These are phyloP conservation scores for Starmerella ratchasimensis DNA, from an alignment of 805 yeast species.

Conservation along the genomic window DNA sequence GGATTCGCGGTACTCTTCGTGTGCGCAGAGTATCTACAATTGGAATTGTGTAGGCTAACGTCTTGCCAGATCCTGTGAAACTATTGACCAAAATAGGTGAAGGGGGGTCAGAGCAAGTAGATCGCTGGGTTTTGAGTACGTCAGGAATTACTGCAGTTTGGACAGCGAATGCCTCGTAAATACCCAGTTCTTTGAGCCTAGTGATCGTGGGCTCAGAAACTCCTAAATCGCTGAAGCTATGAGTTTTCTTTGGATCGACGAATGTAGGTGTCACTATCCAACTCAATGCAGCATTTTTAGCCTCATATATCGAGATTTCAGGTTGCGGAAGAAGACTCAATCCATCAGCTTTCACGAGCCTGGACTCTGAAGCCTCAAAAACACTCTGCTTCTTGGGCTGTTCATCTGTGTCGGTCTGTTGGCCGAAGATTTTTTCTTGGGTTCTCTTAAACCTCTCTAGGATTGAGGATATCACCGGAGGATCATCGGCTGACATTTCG, in stretches of 20 bases:
- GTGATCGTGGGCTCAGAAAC: conserved; percentile 32
- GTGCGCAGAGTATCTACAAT: conserved; percentile 49
- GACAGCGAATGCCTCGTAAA: conserved; percentile 55
- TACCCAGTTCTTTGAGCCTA: conserved; percentile 38
- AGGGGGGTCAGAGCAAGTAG: conserved; percentile 26
- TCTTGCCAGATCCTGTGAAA: conserved; percentile 92
- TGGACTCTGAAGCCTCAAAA: neutral
- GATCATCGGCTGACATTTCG: too few relatives aligned
- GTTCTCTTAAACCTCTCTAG: conserved; percentile 15
- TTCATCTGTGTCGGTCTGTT: neutral
- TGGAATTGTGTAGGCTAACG: conserved; percentile 78
- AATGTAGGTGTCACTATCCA: conserved; percentile 60
- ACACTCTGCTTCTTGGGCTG: neutral
- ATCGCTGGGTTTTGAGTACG: conserved; percentile 32
- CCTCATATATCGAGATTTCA: conserved; percentile 27
- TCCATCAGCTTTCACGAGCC: conserved; percentile 17
- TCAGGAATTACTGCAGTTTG: conserved; percentile 55
- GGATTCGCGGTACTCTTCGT: conserved; percentile 54
- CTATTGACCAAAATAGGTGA: conserved; percentile 76
- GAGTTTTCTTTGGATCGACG: conserved; percentile 35
- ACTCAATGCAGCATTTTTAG: conserved; percentile 29
- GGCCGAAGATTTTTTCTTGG: conserved; percentile 4
- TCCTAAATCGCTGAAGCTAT: conserved; percentile 37
- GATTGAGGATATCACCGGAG: conserved; percentile 7
- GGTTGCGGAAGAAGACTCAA: conserved; percentile 82